Evolutionary conservation across 345 rosid species (phyloP).

Genomic region (Passiflora organensis): DNA sequence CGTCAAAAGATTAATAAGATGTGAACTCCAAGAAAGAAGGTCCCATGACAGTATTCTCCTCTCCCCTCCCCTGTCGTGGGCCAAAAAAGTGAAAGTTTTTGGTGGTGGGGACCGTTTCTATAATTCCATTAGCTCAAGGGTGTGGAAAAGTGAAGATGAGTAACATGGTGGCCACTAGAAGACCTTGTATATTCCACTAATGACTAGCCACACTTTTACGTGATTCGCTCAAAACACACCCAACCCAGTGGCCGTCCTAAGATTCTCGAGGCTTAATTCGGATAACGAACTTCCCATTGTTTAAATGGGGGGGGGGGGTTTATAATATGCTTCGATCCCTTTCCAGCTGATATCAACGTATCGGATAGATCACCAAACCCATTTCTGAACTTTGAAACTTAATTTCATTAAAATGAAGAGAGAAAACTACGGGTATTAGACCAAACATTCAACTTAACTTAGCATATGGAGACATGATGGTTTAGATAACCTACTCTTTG

Average conservation of each 20-base stretch:
- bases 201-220: slow-evolving; percentile 22
- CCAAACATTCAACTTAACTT: too few species aligned
- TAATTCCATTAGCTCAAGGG: neutral
- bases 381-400: slow-evolving; percentile 18
- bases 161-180: slow-evolving; percentile 33
- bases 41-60: slow-evolving; percentile 30
- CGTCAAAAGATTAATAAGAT: slow-evolving; percentile 48
- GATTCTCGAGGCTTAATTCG: slow-evolving; percentile 33
- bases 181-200: slow-evolving; percentile 6
- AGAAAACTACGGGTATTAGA: too few species aligned
- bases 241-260: slow-evolving; percentile 41
- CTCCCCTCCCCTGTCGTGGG: slow-evolving; percentile 12
- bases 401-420: neutral
- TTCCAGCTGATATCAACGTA: slow-evolving; percentile 11
- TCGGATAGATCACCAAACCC: slow-evolving; percentile 30
- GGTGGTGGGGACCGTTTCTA: slow-evolving; percentile 8
- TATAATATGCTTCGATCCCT: neutral
- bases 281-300: slow-evolving; percentile 21
- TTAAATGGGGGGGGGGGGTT: neutral
- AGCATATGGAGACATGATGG: neutral
- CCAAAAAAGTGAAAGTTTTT: slow-evolving; percentile 11
- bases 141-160: slow-evolving; percentile 4
- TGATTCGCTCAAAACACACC: slow-evolving; percentile 28
- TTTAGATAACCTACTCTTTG: slow-evolving; percentile 6
- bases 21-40: slow-evolving; percentile 64